A percentile compares a stretch with the other conserved stretches of the same genome.
Evolutionary conservation across 306 rosid species (phyloP).

Genomic region (Senna siamea): DNA sequence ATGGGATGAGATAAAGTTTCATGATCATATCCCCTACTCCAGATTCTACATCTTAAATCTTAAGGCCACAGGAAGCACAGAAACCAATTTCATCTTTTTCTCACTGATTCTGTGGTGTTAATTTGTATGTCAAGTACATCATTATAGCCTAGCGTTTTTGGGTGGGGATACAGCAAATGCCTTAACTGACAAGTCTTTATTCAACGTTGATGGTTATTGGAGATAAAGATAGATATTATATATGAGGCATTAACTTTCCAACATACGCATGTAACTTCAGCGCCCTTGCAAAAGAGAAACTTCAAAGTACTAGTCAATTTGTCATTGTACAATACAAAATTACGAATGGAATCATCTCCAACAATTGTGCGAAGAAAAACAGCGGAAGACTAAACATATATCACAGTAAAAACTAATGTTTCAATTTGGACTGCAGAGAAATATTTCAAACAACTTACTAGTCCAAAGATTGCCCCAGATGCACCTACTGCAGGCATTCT

Average conservation of each 20-base stretch:
- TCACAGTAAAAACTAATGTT: neutral
- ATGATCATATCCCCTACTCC: neutral
- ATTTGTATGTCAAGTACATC: neutral
- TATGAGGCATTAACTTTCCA: neutral
- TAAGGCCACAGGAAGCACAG: neutral
- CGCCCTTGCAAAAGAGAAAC: constrained; percentile 14
- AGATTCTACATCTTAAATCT: neutral
- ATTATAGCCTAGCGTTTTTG: constrained; percentile 10
- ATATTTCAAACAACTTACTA: constrained; percentile 58
- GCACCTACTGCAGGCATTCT: constrained; percentile 86
- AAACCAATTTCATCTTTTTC: neutral
- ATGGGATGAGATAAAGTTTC: neutral
- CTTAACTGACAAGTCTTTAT: neutral
- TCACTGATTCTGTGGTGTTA: neutral
- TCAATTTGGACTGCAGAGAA: neutral
- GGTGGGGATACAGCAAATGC: neutral
- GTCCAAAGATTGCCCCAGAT: constrained; percentile 92
- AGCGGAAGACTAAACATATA: neutral
- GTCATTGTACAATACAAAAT: neutral
- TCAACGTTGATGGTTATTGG: neutral
- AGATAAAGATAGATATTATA: constrained; percentile 15
- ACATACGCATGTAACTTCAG: constrained; percentile 29
- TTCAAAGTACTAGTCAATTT: constrained; percentile 12
- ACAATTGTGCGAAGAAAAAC: neutral
- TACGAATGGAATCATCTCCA: constrained; percentile 2